A percentile compares a stretch with the other conserved stretches of the same genome.
Evolutionary conservation across 768 basidiomycete genomes (phyloP).

Genomic region (Trametes villosa): DNA sequence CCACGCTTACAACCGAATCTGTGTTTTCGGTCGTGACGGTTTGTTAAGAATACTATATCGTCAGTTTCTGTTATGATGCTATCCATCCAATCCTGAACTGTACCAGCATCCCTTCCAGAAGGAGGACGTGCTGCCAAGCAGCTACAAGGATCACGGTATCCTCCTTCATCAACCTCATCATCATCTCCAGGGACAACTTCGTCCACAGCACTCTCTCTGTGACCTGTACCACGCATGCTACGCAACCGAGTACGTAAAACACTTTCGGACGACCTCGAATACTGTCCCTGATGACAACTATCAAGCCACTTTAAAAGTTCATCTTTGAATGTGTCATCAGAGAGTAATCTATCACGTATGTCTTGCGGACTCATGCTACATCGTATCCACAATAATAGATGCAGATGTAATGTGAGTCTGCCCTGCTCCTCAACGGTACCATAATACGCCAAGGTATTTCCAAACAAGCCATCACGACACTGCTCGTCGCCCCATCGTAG

Average conservation of each 20-base stretch:
- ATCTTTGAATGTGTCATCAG: constrained; percentile 31
- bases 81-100: background rate
- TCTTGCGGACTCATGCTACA: constrained; percentile 34
- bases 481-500: background rate
- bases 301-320: constrained; percentile 38
- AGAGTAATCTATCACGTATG: constrained; percentile 35
- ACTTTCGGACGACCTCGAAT: background rate
- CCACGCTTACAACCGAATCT: background rate
- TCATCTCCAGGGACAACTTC: too few relatives aligned
- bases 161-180: background rate
- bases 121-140: background rate
- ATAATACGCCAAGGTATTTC: constrained; percentile 19
- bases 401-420: constrained; percentile 22
- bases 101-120: background rate
- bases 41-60: background rate
- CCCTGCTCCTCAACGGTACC: constrained; percentile 24
- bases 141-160: background rate
- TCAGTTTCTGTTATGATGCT: background rate
- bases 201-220: too few relatives aligned
- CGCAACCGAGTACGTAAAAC: background rate
- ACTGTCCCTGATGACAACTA: constrained; percentile 35
- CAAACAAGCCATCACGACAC: background rate
- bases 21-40: background rate
- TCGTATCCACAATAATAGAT: constrained; percentile 24
- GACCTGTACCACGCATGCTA: too few relatives aligned